Conservation (phyloP, 768 basidiomycete genomes). For the Daedaleopsis sinensis region DNA sequence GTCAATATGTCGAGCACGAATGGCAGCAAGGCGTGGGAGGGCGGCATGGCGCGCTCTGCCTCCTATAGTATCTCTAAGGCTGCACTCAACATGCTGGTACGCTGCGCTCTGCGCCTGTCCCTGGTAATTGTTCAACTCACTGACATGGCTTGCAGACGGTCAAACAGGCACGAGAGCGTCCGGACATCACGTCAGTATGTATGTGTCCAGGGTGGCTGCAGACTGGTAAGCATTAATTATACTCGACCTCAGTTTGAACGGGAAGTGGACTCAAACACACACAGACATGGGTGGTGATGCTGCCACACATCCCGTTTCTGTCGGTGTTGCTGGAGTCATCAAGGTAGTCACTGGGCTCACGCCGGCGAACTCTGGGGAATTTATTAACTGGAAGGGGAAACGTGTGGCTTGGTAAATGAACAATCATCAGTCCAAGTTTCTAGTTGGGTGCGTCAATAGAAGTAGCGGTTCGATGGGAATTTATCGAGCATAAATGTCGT, state of each 20-base stretch:
- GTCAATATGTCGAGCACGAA: conserved; percentile 14
- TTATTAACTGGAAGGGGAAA: conserved; percentile 33
- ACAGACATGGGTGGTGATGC: conserved; percentile 38
- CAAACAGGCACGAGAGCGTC: conserved; percentile 37
- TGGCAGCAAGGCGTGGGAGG: background rate
- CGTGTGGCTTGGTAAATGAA: conserved; percentile 31
- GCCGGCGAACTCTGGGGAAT: conserved; percentile 32
- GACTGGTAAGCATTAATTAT: conserved; percentile 30
- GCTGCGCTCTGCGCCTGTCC: background rate
- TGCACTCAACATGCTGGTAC: conserved; percentile 20
- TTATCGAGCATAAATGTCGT: no score
- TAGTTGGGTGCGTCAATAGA: no score
- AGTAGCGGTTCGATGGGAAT: no score
- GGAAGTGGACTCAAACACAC: no score
- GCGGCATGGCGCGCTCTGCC: background rate
- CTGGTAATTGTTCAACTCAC: no score
- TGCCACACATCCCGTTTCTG: conserved; percentile 31
- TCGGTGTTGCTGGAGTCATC: conserved; percentile 33
- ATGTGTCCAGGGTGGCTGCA: conserved; percentile 44
- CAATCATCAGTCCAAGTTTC: no score
- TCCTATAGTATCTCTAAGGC: conserved; percentile 15
- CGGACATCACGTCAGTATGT: conserved; percentile 35
- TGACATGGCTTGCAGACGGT: conserved; percentile 29
- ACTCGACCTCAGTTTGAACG: no score
- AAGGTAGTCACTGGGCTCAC: conserved; percentile 29